Base-by-base conservation (phyloP, 345 rosid species). In the Hibiscus mutabilis region DNA sequence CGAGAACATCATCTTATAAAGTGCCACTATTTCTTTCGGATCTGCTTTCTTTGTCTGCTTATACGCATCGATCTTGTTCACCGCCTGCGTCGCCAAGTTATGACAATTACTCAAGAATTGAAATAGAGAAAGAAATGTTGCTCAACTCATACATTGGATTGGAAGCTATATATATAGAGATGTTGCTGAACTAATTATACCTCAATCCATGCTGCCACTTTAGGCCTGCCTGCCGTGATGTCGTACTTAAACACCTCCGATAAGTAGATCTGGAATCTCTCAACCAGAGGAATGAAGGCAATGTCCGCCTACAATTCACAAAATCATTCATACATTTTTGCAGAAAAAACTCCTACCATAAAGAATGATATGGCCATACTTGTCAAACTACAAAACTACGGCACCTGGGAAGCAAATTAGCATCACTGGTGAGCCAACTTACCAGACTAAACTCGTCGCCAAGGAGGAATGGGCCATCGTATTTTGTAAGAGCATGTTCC, bases 391-490 rank as follows among this genome's bases (percentile, higher is more conserved):
- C 27, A 25, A 25, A 25, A 25, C 27, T 25, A 25, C 27, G 2
- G 27, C 27, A 25, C 27, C 27, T 25, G 27, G 27, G 27, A 25
- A 25, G 27, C 27, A 25, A 25, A 25, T 52, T 2, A 60, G 66
- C 24, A 63, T 40, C 42, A 72, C n/a, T 52, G 46, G 25, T 49
- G 49, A 59, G 29, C 31, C 51, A 62, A 55, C 82, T 70, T 82
- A 91, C 97, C 91, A 84, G 78, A 78, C 96, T 89, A 67, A 86
- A 76, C 71, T 85, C 87, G 35, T 94, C 93, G 35, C 97, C 95
- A 37, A 91, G 96, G 81, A 94, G 87, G 88, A 91, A 91, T 8
- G 98, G 92, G 0, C 98, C 97, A 27, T 83, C 85, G 42, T 86
- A 90, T 56, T 83, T 94, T 1, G 77, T 69, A 65, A 90, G 82